Base-by-base conservation (phyloP, 2,329 filamentous ascomycete genomes). In the Phyllosticta citriasiana region DNA sequence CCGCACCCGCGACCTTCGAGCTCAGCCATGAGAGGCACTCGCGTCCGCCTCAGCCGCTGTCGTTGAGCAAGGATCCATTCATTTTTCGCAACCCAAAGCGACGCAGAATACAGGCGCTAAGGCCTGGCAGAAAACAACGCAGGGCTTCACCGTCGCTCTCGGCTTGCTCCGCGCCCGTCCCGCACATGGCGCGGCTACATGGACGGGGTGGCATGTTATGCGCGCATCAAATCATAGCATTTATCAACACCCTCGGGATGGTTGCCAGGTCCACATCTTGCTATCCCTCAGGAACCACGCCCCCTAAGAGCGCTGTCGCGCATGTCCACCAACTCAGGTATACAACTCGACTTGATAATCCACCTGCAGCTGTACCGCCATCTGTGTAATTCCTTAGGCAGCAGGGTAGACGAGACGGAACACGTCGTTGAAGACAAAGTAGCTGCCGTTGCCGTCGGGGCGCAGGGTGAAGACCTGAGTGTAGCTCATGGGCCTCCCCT, bases 361-460 rank as follows among this genome's bases (percentile, higher is more conserved):
- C 33, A 40, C 14, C 33, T 16, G 33, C 33, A 40, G 14, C 9
- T 9, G 33, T 10, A 40, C 10, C 33, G 33, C 33, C 33, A 4
- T 12, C 33, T 10, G 4, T 40, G 7, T 40, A 8, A 10, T 40
- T 40, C 33, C 10, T 40, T 40, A 40, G 33, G 33, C 33, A 40
- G 71, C 68, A 62, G 72, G 74, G 77, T 89, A 93, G 68, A 96
- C 84, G 64, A 97, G 84, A 78, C 89, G 89, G 86, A 97, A 97
- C 74, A 97, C 79, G 76, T 97, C 93, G 81, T 97, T 97, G 80
- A 87, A 87, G 73, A 97, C 88, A 75, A 84, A 97, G 80, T 88
- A 96, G 77, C 82, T 85, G 68, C 85, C 87, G 57, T 70, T 67
- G 27, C 76, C 76, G 60, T 91, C 88, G 64, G 85, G 86, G 66